Conservation (phyloP, 2,329 filamentous ascomycete species). For the Exserohilum turcica region DNA sequence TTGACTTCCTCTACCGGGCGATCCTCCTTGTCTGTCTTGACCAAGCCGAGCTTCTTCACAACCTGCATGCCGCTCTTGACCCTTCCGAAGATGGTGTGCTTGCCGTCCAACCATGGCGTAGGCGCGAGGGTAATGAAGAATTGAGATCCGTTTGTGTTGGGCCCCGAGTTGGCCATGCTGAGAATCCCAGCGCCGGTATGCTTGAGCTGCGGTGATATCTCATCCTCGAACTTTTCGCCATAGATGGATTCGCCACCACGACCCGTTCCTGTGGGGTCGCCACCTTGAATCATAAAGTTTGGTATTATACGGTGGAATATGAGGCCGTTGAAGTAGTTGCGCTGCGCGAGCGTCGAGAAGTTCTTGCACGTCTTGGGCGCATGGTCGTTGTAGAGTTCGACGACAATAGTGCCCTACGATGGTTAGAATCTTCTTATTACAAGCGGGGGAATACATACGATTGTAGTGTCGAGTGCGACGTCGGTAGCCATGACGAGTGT, state of each 20-base stretch:
- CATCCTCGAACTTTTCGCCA: slow-evolving; percentile 92
- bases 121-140: slow-evolving; percentile 96
- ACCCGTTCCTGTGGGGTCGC: slow-evolving; percentile 92
- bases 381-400: slow-evolving; percentile 90
- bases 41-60: slow-evolving; percentile 85
- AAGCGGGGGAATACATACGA: not conserved
- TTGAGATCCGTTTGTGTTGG: slow-evolving; percentile 91
- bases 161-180: slow-evolving; percentile 94
- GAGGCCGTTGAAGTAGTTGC: slow-evolving; percentile 86
- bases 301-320: slow-evolving; percentile 95
- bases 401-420: slow-evolving; percentile 73
- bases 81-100: slow-evolving; percentile 94
- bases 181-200: slow-evolving; percentile 94
- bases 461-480: slow-evolving; percentile 74
- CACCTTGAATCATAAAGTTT: slow-evolving; percentile 95
- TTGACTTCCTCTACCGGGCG: slow-evolving; percentile 80
- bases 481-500: slow-evolving; percentile 58
- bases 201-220: slow-evolving; percentile 77
- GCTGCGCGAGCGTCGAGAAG: slow-evolving; percentile 77
- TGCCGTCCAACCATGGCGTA: slow-evolving; percentile 94
- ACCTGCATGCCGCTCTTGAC: slow-evolving; percentile 82
- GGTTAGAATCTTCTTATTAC: not conserved
- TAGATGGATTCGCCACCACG: slow-evolving; percentile 88
- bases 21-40: slow-evolving; percentile 82
- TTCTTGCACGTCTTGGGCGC: slow-evolving; percentile 89